Percentiles rank a stretch among this genome's conserved stretches.
Evolutionary conservation across 2,329 filamentous ascomycete species (phyloP).

Genomic region (Ophiostoma himal-ulmi): DNA sequence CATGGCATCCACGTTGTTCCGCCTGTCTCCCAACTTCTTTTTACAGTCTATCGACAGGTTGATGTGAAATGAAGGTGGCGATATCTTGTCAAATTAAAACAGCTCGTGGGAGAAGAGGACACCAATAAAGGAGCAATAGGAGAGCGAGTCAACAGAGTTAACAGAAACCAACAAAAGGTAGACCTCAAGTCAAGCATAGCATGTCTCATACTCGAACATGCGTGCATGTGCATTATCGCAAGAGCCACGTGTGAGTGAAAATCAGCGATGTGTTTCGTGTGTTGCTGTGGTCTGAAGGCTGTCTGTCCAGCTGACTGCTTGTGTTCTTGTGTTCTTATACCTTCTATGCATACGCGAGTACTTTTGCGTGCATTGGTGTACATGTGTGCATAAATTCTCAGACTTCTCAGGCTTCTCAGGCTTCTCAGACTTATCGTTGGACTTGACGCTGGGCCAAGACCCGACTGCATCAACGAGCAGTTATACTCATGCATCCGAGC

Average conservation of each 20-base stretch:
- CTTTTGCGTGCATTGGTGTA: neutral
- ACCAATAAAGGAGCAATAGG: no score
- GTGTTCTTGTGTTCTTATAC: neutral
- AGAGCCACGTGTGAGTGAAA: conserved; percentile 3
- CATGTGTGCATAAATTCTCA: neutral
- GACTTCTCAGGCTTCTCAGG: neutral
- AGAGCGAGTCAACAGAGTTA: no score
- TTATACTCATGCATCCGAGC: neutral
- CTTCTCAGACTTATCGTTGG: neutral
- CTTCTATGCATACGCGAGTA: conserved; percentile 9
- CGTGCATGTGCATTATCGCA: conserved; percentile 4
- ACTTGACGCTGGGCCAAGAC: neutral
- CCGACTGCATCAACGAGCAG: neutral
- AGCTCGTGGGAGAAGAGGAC: no score
- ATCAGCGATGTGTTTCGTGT: neutral
- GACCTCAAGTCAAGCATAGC: neutral
- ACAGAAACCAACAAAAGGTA: neutral
- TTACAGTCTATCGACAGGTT: neutral
- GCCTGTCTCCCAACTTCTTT: neutral
- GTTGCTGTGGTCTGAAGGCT: neutral
- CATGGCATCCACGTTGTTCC: conserved; percentile 2
- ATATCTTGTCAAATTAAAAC: neutral
- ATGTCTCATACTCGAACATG: conserved; percentile 2
- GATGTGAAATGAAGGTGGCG: neutral
- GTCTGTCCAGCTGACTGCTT: neutral